Evolutionary conservation across 345 rosid genomes (phyloP).

Genomic region (Atalantia buxifolia): DNA sequence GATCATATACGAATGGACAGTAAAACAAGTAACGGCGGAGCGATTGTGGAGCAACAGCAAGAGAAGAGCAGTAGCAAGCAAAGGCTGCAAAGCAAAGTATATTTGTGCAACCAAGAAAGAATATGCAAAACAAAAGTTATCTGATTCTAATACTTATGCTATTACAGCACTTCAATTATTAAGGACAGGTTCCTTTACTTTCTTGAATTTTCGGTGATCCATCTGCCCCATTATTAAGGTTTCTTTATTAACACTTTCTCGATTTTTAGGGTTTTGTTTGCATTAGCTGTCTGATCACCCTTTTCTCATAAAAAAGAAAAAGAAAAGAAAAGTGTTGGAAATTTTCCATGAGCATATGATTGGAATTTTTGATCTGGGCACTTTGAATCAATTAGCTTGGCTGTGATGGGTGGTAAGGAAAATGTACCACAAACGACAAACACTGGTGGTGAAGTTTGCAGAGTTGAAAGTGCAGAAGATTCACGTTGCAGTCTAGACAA

Average conservation of each 20-base stretch:
- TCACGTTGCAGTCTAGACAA: slow-evolving; percentile 63
- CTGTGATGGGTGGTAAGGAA: slow-evolving; percentile 67
- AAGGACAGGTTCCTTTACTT: not conserved
- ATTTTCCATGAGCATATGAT: not conserved
- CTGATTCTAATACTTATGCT: not conserved
- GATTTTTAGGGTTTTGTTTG: not conserved
- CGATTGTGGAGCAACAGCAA: not conserved
- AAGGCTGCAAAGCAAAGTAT: not conserved
- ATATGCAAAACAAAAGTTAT: not conserved
- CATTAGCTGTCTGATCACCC: not conserved
- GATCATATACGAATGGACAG: not conserved
- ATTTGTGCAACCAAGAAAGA: not conserved
- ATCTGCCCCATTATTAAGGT: not conserved
- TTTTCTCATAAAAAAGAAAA: no score
- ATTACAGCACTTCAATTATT: not conserved
- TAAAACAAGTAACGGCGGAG: not conserved
- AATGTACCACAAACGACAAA: slow-evolving; percentile 39
- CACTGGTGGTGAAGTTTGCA: slow-evolving; percentile 31
- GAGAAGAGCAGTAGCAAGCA: not conserved
- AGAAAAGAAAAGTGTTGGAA: not conserved
- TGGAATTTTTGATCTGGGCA: not conserved
- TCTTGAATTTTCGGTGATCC: not conserved
- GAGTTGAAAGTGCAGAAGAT: slow-evolving; percentile 41
- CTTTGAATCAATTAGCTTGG: not conserved
- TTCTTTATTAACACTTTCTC: not conserved